Percentiles rank a stretch among this genome's conserved stretches.
Evolutionary conservation across 2,329 filamentous ascomycete species (phyloP).

Genomic region (Monosporascus sp.): DNA sequence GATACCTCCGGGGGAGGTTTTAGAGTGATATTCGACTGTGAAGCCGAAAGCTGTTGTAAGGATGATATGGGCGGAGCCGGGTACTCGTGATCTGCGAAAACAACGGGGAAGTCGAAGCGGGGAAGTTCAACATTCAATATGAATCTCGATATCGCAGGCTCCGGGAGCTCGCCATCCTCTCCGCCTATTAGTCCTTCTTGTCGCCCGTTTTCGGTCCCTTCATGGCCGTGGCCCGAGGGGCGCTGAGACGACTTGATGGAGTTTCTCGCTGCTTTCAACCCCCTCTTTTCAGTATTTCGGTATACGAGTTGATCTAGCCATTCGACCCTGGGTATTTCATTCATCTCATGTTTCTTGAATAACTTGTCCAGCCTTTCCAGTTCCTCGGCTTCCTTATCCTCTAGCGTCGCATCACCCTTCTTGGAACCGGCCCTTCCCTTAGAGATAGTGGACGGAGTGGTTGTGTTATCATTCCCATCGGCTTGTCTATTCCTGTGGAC

Average conservation of each 20-base stretch:
- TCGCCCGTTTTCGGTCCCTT: conserved; percentile 29
- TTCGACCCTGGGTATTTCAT: conserved; percentile 84
- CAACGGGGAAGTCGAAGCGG: conserved; percentile 89
- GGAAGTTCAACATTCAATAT: conserved; percentile 86
- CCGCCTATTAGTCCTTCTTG: conserved; percentile 23
- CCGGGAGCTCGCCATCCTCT: conserved; percentile 40
- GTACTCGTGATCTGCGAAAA: conserved; percentile 94
- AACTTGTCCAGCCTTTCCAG: conserved; percentile 82
- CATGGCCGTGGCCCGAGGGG: conserved; percentile 30
- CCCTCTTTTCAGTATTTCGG: conserved; percentile 76
- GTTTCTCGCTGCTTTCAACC: conserved; percentile 57
- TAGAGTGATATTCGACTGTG: conserved; percentile 63
- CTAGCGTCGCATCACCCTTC: conserved; percentile 41
- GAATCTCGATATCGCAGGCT: conserved; percentile 54
- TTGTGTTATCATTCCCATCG: conserved; percentile 75
- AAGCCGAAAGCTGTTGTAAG: conserved; percentile 57
- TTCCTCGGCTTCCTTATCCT: conserved; percentile 74
- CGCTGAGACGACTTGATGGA: conserved; percentile 54
- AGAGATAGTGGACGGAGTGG: conserved; percentile 65
- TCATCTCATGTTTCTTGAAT: conserved; percentile 98
- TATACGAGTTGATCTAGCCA: conserved; percentile 97
- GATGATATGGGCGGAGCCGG: conserved; percentile 76
- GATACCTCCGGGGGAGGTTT: conserved; percentile 85
- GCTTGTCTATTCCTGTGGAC: conserved; percentile 77
- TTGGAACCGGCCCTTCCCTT: conserved; percentile 48